Base-by-base conservation (phyloP, 495 filamentous ascomycete species). In the Penicillium longicatenatum region DNA sequence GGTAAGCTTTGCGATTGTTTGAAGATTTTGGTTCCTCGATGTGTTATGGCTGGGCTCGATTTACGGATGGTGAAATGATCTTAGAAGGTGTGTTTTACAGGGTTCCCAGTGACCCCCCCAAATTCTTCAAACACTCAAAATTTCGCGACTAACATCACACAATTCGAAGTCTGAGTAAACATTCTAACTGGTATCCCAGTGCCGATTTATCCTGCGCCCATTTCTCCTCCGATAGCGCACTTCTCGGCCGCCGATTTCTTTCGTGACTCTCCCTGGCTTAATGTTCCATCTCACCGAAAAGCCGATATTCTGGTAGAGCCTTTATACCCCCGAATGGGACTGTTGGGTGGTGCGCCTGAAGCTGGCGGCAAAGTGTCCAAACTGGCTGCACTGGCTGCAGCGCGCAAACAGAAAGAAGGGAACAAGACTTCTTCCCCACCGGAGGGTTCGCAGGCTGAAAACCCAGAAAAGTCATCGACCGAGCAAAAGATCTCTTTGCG, bases 381-480 rank as follows among this genome's bases (percentile, higher is more conserved):
- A 67, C 78, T 98, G 29, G 92, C 94, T 57, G 87, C 88, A 42
- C 77, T 98, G 19, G 93, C 93, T 56, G 92, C 91, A n/a, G 86
- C 89, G 20, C 84, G 92, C 49, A 95, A 93, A 74, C 92, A 91
- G 71, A 86, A 89, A 47, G 88, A 90, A 39, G 72, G 70, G 9
- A 86, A 87, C 10, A 86, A 87, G 66, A 76, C 76, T 48, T 56
- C 68, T 10, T 61, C 67, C 21, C 52, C 70, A 10, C 35, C 68
- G 4, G 54, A 51, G 10, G 21, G 58, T n/a, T 37, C 57, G 6
- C 52, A 56, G n/a, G 50, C 37, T 19, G 35, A 53, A 0, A 54
- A 58, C 31, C 30, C 55, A 7, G 60, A 53, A 37, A 63, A 53
- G 59, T 51, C 58, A 50, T 37, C 62, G 8, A 39, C 52, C 7